Evolutionary conservation across 1,284 basidiomycete species (phyloP).

Genomic region (Tilletia setariae): DNA sequence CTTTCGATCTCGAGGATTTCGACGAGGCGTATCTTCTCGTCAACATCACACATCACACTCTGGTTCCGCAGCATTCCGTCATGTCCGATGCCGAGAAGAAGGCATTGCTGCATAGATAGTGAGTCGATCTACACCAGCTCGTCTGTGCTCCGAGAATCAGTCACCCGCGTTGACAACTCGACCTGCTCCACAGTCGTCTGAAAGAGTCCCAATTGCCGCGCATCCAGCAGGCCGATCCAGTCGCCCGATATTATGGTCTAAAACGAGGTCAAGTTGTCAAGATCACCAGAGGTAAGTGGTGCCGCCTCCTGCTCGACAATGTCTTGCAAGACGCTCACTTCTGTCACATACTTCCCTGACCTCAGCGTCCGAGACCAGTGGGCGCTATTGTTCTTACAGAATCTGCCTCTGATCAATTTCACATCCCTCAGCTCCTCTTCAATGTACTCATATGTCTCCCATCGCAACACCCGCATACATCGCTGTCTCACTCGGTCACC

Average conservation of each 20-base stretch:
- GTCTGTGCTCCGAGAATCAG: too few species aligned
- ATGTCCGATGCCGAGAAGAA: constrained; percentile 82
- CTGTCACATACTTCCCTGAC: neutral
- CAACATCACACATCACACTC: constrained; percentile 87
- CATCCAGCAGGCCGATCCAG: constrained; percentile 92
- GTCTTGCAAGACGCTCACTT: neutral
- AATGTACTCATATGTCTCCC: constrained; percentile 12
- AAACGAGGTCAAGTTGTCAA: constrained; percentile 95
- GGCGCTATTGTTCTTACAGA: constrained; percentile 87
- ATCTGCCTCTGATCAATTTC: constrained; percentile 60
- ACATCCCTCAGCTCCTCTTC: neutral
- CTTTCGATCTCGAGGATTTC: constrained; percentile 91
- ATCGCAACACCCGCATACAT: too few species aligned
- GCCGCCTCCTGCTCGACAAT: neutral
- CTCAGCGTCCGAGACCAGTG: constrained; percentile 87
- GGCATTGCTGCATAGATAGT: constrained; percentile 86
- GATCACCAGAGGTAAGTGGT: constrained; percentile 68
- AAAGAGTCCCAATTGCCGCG: constrained; percentile 97
- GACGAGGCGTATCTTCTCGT: constrained; percentile 93
- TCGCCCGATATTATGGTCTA: constrained; percentile 94
- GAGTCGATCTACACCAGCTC: too few species aligned
- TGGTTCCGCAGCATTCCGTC: constrained; percentile 91
- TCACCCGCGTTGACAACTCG: neutral
- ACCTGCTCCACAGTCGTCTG: constrained; percentile 66
- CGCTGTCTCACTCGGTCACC: too few species aligned